Conservation (phyloP, 495 filamentous ascomycete genomes). For the Trichoderma orchidacearum region DNA sequence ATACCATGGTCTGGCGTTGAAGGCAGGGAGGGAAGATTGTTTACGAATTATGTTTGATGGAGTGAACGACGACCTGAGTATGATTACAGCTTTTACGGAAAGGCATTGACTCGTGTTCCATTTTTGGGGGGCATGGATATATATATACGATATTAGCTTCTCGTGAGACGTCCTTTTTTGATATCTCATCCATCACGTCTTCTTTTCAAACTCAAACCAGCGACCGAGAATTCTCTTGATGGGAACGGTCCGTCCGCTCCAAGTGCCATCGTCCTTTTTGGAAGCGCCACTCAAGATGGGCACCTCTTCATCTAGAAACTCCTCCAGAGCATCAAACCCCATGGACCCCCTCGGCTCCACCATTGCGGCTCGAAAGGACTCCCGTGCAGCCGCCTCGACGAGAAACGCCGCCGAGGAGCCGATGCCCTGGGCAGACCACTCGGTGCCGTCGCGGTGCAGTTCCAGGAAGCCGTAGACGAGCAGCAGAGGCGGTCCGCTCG, state of each 20-base stretch:
- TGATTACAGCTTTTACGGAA: background rate
- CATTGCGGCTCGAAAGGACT: slow-evolving; percentile 17
- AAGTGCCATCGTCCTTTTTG: slow-evolving; percentile 41
- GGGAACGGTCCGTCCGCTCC: slow-evolving; percentile 55
- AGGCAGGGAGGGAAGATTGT: background rate
- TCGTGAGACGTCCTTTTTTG: too few species aligned
- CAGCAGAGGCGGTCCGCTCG: slow-evolving; percentile 24
- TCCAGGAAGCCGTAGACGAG: slow-evolving; percentile 52
- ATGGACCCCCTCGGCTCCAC: slow-evolving; percentile 14
- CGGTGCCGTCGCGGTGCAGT: slow-evolving; percentile 57
- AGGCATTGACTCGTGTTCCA: background rate
- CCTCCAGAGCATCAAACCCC: slow-evolving; percentile 7
- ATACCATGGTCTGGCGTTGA: slow-evolving; percentile 7
- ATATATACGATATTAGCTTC: too few species aligned
- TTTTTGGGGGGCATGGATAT: background rate
- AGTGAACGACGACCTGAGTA: background rate
- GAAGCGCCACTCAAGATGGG: slow-evolving; percentile 50
- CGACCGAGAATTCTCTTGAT: slow-evolving; percentile 48
- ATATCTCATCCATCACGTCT: background rate
- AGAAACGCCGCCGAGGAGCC: slow-evolving; percentile 51
- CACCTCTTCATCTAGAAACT: slow-evolving; percentile 39
- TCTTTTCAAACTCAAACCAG: slow-evolving; percentile 54
- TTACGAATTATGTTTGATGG: background rate
- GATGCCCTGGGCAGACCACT: slow-evolving; percentile 76
- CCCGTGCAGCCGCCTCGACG: slow-evolving; percentile 48